phyloP scores from a whole-genome alignment of 257 asterid genomes.

The Schizonepeta tenuifolia region DNA sequence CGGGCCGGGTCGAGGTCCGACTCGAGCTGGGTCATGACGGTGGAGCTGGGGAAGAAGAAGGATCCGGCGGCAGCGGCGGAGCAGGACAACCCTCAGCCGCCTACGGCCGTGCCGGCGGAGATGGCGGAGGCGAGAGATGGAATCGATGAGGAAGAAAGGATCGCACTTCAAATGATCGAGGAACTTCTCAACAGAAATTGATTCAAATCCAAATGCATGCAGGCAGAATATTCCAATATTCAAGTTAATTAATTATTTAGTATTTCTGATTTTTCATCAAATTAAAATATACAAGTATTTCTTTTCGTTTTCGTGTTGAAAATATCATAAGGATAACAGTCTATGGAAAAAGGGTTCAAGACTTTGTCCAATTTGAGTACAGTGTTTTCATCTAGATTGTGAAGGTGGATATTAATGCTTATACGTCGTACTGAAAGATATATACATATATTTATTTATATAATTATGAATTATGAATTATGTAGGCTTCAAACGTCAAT shows the following conservation, averaged over 20 bases:
- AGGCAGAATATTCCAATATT: not conserved
- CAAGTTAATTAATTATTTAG: not conserved
- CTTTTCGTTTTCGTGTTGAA: not conserved
- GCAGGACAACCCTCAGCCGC: not conserved
- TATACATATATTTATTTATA: not conserved
- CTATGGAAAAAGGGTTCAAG: slow-evolving; percentile 3
- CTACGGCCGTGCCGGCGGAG: slow-evolving; percentile 19
- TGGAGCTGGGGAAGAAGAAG: slow-evolving; percentile 62
- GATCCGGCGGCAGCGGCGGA: slow-evolving; percentile 18
- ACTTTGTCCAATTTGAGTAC: slow-evolving; percentile 24
- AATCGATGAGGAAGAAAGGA: slow-evolving; percentile 71
- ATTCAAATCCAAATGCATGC: not conserved
- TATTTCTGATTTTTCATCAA: not conserved
- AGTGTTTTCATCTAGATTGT: slow-evolving; percentile 20
- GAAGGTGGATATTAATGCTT: slow-evolving; percentile 30
- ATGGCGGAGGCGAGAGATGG: slow-evolving; percentile 33
- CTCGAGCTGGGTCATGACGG: slow-evolving; percentile 89
- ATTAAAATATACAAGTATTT: not conserved
- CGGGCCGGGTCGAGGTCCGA: slow-evolving; percentile 83
- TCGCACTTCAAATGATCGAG: slow-evolving; percentile 76
- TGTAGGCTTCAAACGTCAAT: slow-evolving; percentile 28
- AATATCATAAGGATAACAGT: slow-evolving; percentile 13
- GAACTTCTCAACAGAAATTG: slow-evolving; percentile 69
- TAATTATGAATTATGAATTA: not conserved
- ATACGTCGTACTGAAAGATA: not conserved